Base-by-base conservation (phyloP, 2,329 filamentous ascomycete genomes). In the Orbilia javanica region DNA sequence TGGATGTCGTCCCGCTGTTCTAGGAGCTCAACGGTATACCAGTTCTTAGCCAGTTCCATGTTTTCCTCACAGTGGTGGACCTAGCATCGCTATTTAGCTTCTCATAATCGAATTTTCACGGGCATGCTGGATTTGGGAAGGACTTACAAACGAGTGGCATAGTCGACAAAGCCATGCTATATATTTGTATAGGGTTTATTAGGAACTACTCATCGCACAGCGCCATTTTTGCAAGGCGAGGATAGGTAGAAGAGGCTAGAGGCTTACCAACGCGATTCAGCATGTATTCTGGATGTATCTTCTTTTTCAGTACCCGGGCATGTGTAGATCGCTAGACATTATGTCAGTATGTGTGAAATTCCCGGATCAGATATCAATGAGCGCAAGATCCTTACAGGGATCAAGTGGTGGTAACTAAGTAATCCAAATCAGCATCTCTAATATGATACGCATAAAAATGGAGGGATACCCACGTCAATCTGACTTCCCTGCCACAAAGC, bases 331-430 rank as follows among this genome's bases (percentile, higher is more conserved):
- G 88, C 80, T 81, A n/a, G 36, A 50, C 55, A 39, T 15, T 6
- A 15, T 20, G 63, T 63, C 13, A 55, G 31, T 27, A 34, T 36
- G 27, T 20, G 22, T 11, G 39, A 50, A 57, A n/a, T 66, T 18
- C 8, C 39, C 20, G 25, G 15, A 50, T 10, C 10, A 3, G 13
- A 31, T 13, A 50, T 10, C 10, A 3, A 11, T 11, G 27, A 29
- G 34, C n/a, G 50, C n/a, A 36, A 36, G 31, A 36, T 72, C 34
- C 76, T 53, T 77, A 81, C 78, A n/a, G 93, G 93, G 67, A 97
- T 94, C 50, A 97, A 85, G 84, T 96, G 93, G 82, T 97, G 93
- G 83, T 96, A 96, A 0, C 91, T 92, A 78, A 96, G n/a, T n/a
- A n/a, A 84, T 96, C 89, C 89, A 92, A 93, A 79, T 89, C 88